These are phyloP conservation scores for Jackrogersella minutella DNA, from an alignment of 495 filamentous ascomycete genomes.

Conservation along the genomic window DNA sequence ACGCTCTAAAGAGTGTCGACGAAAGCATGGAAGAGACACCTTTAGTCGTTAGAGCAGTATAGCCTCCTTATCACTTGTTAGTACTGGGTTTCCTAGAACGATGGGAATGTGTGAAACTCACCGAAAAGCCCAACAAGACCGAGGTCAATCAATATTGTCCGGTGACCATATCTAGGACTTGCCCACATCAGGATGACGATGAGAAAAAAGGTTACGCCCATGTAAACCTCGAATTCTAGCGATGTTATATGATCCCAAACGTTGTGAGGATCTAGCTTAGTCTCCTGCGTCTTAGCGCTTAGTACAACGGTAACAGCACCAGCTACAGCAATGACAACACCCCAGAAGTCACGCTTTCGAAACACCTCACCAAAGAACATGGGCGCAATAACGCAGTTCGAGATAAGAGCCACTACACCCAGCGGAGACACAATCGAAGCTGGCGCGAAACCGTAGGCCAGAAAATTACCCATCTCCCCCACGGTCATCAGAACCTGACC, in stretches of 20 bases:
- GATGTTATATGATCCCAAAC: conserved; percentile 89
- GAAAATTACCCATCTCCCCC: conserved; percentile 95
- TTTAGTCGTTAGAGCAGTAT: conserved; percentile 95
- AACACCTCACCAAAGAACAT: conserved; percentile 90
- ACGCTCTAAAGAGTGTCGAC: conserved; percentile 81
- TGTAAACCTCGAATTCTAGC: conserved; percentile 90
- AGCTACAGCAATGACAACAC: conserved; percentile 81
- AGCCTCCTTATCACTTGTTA: conserved; percentile 72
- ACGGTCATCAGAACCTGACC: conserved; percentile 89
- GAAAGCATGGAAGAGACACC: conserved; percentile 95
- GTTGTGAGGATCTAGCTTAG: conserved; percentile 87
- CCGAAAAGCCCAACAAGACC: conserved; percentile 93
- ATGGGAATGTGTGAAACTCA: conserved; percentile 52
- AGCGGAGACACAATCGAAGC: conserved; percentile 97
- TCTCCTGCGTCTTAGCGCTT: conserved; percentile 88
- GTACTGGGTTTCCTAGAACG: neutral
- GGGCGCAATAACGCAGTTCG: conserved; percentile 95
- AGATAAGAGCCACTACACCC: conserved; percentile 92
- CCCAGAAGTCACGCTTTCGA: conserved; percentile 83
- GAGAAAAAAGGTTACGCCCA: conserved; percentile 74
- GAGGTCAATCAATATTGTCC: conserved; percentile 90
- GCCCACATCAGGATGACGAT: conserved; percentile 80
- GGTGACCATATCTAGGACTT: conserved; percentile 81
- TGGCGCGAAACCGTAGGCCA: conserved; percentile 98
- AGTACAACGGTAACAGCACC: conserved; percentile 94